Base-by-base conservation (phyloP, 805 yeast species). In the Barnettozyma pratensis region DNA sequence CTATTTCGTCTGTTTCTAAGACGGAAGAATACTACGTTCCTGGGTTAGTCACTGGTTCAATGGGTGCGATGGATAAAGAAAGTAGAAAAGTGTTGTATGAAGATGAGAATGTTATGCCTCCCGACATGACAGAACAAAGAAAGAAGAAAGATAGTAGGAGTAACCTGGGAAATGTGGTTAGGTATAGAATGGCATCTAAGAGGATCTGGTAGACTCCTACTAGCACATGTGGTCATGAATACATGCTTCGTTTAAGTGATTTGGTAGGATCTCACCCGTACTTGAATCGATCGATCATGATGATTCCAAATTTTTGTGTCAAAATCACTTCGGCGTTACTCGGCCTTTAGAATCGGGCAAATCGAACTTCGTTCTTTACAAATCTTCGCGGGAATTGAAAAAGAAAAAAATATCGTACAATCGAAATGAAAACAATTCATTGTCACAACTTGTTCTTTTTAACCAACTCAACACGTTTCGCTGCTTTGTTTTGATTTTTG, bases 141-240 rank as follows among this genome's bases (percentile, higher is more conserved):
- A 47, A 38, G 6, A 49, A 45, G 31, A 63, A 56, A 37, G 67
- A 66, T 34, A 38, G 46, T 3, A 63, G 57, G 41, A 62, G 64
- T 30, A 74, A 77, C 3, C 66, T 85, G 45, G 70, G 69, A 9
- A 65, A 67, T 3, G 88, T 85, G 0, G 70, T 75, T 44, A 59
- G 94, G 31, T 85, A 82, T 65, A 77, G 83, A 53, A 86, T 85
- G 92, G 76, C 80, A 1, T 81, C 89, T n/a, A 85, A 85, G 59
- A 64, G 81, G 47, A 85, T 85, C 19, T 85, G 91, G 89, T 84
- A 35, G 39, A n/a, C 5, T 6, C 29, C 37, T 12, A 11, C 19
- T 27, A 38, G 31, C 11, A 11, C 27, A 10, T 27, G 7, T 9
- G 27, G 11, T 36, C 25, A 14, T 31, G 10, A 11, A 11, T 14